Conservation (phyloP, 169 alveolate species). For the Plasmodium inui region DNA sequence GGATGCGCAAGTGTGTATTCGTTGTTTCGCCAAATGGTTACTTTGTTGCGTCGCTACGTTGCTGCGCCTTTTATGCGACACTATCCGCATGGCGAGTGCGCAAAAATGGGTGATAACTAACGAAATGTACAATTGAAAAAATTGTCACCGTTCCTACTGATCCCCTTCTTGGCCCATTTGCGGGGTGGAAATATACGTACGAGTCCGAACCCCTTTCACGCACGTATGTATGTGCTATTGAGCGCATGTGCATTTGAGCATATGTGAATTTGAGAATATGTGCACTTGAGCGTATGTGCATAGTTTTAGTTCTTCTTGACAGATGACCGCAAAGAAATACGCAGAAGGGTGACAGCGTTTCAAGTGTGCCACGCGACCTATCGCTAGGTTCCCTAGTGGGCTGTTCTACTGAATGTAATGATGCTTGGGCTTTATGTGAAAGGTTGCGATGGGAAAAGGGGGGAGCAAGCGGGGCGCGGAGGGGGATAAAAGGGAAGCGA, state of each 20-base stretch:
- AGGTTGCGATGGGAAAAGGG: background rate
- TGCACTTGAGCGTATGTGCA: background rate
- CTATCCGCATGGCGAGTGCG: background rate
- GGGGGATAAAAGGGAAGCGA: constrained; percentile 3
- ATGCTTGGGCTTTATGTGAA: background rate
- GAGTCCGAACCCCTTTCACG: background rate
- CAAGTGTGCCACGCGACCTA: background rate
- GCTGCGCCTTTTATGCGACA: background rate
- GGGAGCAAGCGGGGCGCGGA: background rate
- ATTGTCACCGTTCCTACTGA: background rate
- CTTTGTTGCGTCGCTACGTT: background rate
- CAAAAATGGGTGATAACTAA: background rate
- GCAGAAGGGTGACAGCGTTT: background rate
- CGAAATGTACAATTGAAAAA: constrained; percentile 5
- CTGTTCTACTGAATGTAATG: constrained; percentile 15
- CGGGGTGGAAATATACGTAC: background rate
- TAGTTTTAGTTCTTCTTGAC: background rate
- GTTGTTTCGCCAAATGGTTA: background rate
- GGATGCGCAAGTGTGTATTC: background rate
- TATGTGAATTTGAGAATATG: background rate
- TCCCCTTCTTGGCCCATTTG: background rate
- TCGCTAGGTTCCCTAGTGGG: background rate
- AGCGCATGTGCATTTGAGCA: background rate
- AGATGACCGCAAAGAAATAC: background rate
- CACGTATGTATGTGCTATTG: background rate